Evolutionary conservation across 345 rosid genomes (phyloP).

Genomic region (Hypericum androsaemum): DNA sequence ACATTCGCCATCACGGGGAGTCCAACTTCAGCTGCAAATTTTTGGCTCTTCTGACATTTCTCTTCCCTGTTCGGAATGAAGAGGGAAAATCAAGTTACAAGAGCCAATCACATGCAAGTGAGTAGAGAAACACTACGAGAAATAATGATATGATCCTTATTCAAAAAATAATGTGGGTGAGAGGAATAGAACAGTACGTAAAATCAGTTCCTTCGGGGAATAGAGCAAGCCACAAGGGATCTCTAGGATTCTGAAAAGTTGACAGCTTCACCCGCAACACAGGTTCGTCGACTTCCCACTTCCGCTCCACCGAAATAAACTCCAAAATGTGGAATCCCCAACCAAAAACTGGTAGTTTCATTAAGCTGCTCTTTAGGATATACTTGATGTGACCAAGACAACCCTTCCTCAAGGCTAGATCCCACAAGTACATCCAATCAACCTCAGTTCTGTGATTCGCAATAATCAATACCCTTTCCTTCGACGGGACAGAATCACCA

Average conservation of each 20-base stretch:
- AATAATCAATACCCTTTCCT: constrained; percentile 54
- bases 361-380: constrained; percentile 72
- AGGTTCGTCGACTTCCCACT: constrained; percentile 66
- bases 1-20: constrained; percentile 63
- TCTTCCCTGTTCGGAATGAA: constrained; percentile 42
- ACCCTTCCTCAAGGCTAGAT: constrained; percentile 66
- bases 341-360: constrained; percentile 68
- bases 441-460: constrained; percentile 88
- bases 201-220: constrained; percentile 93
- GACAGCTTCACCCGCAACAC: constrained; percentile 48
- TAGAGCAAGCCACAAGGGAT: constrained; percentile 78
- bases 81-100: constrained; percentile 2
- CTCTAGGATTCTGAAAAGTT: constrained; percentile 51
- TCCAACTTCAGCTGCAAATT: constrained; percentile 60
- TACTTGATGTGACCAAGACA: constrained; percentile 68
- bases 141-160: neutral
- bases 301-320: constrained; percentile 84
- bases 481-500: constrained; percentile 45
- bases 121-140: too few relatives aligned
- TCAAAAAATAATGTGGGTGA: constrained; percentile 9
- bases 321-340: constrained; percentile 84
- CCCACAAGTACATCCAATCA: constrained; percentile 92
- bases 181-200: constrained; percentile 38
- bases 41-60: constrained; percentile 53
- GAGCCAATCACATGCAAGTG: too few relatives aligned